Base-by-base conservation (phyloP, 2,329 filamentous ascomycete genomes). In the Sporothrix inflata region DNA sequence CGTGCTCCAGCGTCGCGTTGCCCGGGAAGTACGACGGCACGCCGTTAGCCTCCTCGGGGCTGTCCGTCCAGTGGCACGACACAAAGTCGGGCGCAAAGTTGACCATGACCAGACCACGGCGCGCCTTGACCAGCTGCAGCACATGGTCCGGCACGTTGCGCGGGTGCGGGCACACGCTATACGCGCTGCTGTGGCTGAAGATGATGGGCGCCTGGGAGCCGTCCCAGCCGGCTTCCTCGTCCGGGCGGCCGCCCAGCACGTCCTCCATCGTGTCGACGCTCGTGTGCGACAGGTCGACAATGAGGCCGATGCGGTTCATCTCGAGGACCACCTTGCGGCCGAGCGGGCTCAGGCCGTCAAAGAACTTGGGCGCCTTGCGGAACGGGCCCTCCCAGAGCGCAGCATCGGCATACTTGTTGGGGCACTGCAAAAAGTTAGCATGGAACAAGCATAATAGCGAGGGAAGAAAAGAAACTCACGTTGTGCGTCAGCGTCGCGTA, bases 271-370 rank as follows among this genome's bases (percentile, higher is more conserved):
- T 97, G 73, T 95, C 91, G 72, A 88, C 87, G 76, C 91, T 88
- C 4, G 85, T 84, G 80, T 98, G 95, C 7, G 92, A 87, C 47
- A 98, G 85, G 79, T 98, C 95, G 53, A 98, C 92, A n/a, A 98
- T 89, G 90, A 98, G 94, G 34, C 95, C 95, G 1, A 98, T 84
- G 3, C 95, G 88, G 80, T 98, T 98, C 94, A 98, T 98, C 83
- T 98, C 95, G 47, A 85, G 85, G 60, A 98, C 85, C 0, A 98
- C 82, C 14, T 85, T 79, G 69, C 88, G 87, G 4, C 95, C 95
- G 1, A 86, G 85, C 0, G 86, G 83, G 73, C 91, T 95, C 1
- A 98, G 85, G 1, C 95, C 95, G 69, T 86, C 83, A 88, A 90
- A 92, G 71, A 87, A 83, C 0, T 91, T 88, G 69, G 86, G 80